These are phyloP conservation scores for Suillus occidentalis DNA, from an alignment of 768 basidiomycete genomes.

Conservation along the genomic window DNA sequence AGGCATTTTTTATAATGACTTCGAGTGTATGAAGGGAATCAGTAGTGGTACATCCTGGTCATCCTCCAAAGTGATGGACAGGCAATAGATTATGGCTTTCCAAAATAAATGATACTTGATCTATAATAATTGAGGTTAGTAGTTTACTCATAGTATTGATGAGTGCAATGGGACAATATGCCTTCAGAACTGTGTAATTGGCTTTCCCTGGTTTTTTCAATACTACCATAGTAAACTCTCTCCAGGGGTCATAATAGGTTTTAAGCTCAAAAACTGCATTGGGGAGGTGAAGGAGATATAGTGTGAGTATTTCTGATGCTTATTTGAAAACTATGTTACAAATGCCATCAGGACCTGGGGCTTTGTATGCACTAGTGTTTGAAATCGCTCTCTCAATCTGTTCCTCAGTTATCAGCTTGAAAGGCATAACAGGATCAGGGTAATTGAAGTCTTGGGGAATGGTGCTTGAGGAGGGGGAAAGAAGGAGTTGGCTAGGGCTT, in stretches of 20 bases:
- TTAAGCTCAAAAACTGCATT: not conserved
- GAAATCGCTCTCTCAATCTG: constrained; percentile 12
- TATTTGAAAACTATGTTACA: constrained; percentile 14
- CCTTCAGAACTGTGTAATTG: constrained; percentile 33
- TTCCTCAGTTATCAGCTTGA: constrained; percentile 6
- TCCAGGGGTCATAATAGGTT: not conserved
- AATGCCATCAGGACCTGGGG: constrained; percentile 29
- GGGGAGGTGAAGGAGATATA: not conserved
- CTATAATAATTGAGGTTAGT: constrained; percentile 24
- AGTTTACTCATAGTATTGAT: constrained; percentile 34
- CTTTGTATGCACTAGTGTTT: constrained; percentile 18
- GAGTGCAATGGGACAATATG: constrained; percentile 39
- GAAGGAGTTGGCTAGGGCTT: constrained; percentile 18
- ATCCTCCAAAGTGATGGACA: constrained; percentile 29
- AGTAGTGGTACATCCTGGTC: constrained; percentile 15
- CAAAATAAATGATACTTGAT: constrained; percentile 25
- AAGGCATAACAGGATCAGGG: not conserved
- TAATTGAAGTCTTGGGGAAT: constrained; percentile 6
- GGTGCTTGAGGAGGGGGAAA: constrained; percentile 16
- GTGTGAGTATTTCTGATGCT: not conserved
- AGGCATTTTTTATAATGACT: constrained; percentile 36
- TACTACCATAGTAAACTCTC: not conserved
- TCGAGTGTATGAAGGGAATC: constrained; percentile 36
- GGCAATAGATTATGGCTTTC: constrained; percentile 38
- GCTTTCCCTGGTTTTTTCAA: constrained; percentile 35